Evolutionary conservation across 2,329 filamentous ascomycete species (phyloP).

Genomic region (Periglandula ipomoeae): DNA sequence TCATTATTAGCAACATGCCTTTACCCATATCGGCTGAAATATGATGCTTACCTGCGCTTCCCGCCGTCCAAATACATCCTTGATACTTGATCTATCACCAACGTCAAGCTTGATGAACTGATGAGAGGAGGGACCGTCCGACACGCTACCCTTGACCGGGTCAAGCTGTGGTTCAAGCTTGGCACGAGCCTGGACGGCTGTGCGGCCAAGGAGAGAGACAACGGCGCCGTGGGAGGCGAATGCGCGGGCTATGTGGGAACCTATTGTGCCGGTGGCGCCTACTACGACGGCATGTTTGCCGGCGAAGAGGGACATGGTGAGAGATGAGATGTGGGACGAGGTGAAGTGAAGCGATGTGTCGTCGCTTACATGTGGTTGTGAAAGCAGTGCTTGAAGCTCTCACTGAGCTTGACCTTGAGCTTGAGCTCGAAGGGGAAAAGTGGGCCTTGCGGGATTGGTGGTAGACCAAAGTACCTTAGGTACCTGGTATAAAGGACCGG

Average conservation of each 20-base stretch:
- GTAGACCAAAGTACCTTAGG: too few relatives aligned
- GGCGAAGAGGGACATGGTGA: slow-evolving; percentile 22
- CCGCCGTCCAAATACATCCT: slow-evolving; percentile 17
- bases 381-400: neutral
- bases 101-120: slow-evolving; percentile 27
- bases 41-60: neutral
- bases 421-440: neutral
- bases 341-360: neutral
- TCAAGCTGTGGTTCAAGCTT: slow-evolving; percentile 24
- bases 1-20: neutral
- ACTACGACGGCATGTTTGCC: slow-evolving; percentile 53
- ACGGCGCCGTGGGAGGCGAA: slow-evolving; percentile 54
- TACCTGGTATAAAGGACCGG: too few relatives aligned
- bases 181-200: slow-evolving; percentile 35
- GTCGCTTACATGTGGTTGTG: neutral
- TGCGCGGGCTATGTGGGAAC: slow-evolving; percentile 54
- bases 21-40: neutral
- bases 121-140: slow-evolving; percentile 17
- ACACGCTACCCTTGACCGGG: slow-evolving; percentile 13
- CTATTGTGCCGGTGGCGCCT: slow-evolving; percentile 63
- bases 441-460: neutral
- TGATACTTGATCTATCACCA: slow-evolving; percentile 18
- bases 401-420: too few relatives aligned
- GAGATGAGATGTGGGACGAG: neutral
- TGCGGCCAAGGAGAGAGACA: slow-evolving; percentile 53